A percentile compares a stretch with the other conserved stretches of the same genome.
Conservation (phyloP, 176 grass and related monocot genomes). For the Avena insularis region DNA sequence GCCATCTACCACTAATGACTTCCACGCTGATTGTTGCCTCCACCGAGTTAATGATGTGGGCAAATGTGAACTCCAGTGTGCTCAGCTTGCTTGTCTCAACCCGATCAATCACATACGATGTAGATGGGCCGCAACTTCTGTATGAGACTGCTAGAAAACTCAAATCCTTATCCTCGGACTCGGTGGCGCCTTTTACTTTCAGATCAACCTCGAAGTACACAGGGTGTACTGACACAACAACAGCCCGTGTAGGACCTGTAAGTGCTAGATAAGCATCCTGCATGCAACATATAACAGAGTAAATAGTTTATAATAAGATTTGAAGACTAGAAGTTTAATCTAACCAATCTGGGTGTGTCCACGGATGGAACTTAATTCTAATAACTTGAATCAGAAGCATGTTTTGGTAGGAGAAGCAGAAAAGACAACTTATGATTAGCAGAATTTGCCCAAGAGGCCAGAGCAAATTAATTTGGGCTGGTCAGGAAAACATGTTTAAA, state of each 20-base stretch:
- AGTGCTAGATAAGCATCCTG: background rate
- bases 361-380: too few species aligned
- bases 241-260: background rate
- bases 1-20: background rate
- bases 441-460: background rate
- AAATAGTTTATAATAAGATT: too few species aligned
- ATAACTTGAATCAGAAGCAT: background rate
- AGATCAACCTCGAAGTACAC: background rate
- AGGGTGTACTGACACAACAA: background rate
- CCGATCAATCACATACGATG: background rate
- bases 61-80: background rate
- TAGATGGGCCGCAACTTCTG: background rate
- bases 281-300: background rate
- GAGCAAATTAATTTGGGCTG: background rate
- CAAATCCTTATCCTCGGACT: background rate
- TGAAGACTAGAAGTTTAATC: background rate
- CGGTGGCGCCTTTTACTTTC: background rate
- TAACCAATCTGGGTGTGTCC: background rate
- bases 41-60: background rate
- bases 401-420: background rate
- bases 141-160: background rate
- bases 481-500: background rate
- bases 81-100: background rate
- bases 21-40: background rate
- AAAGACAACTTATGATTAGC: background rate